Evolutionary conservation across 73 alveolate species (phyloP).

Genomic region (Paramecium sexaurelia): DNA sequence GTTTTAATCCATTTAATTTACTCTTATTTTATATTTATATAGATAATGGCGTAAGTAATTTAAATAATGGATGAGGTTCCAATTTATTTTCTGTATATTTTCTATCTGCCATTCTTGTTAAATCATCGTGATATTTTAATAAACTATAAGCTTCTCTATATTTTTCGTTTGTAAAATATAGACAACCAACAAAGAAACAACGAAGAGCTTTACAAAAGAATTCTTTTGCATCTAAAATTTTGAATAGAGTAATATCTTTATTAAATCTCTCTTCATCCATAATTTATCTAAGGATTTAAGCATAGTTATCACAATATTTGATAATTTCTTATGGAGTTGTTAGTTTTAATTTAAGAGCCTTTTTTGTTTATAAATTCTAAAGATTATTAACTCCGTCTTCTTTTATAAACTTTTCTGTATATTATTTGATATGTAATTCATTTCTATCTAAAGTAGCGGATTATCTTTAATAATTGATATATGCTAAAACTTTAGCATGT

Average conservation of each 20-base stretch:
- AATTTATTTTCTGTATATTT: constrained; percentile 57
- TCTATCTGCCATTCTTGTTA: constrained; percentile 39
- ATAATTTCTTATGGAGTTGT: constrained; percentile 68
- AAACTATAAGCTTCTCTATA: constrained; percentile 61
- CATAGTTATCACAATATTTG: constrained; percentile 64
- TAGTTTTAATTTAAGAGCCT: constrained; percentile 61
- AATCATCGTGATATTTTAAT: constrained; percentile 42
- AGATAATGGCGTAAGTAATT: not conserved
- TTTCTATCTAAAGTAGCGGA: constrained; percentile 57
- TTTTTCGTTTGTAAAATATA: constrained; percentile 41
- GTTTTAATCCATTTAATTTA: constrained; percentile 17
- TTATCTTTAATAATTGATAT: constrained; percentile 47
- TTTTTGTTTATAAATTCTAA: constrained; percentile 53
- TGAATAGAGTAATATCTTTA: constrained; percentile 39
- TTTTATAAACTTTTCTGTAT: constrained; percentile 18
- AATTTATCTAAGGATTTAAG: constrained; percentile 44
- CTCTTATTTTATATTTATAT: constrained; percentile 1
- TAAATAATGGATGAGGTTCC: not conserved
- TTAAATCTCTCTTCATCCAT: constrained; percentile 62
- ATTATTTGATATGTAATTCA: constrained; percentile 35
- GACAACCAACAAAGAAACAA: constrained; percentile 62
- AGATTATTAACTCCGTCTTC: constrained; percentile 68
- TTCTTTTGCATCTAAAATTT: constrained; percentile 64
- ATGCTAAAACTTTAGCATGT: constrained; percentile 37
- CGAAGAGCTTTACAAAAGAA: constrained; percentile 60